Evolutionary conservation across 2,329 filamentous ascomycete species (phyloP).

Genomic region (Pseudogymnoascus sp.): DNA sequence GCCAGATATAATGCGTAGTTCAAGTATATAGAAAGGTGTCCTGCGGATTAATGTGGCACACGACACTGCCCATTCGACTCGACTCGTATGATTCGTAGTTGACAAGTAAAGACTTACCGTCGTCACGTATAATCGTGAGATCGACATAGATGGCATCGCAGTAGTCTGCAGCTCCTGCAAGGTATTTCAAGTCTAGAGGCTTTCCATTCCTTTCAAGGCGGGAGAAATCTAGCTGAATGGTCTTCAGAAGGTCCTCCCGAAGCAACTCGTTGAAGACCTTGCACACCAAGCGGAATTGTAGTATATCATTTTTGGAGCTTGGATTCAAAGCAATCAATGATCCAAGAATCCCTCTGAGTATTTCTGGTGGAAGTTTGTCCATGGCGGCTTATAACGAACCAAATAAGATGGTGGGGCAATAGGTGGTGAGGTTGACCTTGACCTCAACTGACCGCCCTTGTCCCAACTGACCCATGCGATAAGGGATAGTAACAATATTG

Average conservation of each 20-base stretch:
- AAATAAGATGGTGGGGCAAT: constrained; percentile 3
- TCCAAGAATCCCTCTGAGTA: constrained; percentile 39
- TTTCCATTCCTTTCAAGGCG: constrained; percentile 33
- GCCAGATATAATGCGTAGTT: background rate
- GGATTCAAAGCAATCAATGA: constrained; percentile 33
- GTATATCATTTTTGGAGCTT: constrained; percentile 38
- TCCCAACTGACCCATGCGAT: background rate
- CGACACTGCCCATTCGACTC: background rate
- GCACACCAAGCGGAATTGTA: constrained; percentile 42
- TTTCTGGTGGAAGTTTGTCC: constrained; percentile 41
- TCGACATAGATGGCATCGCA: constrained; percentile 44
- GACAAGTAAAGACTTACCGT: constrained; percentile 31
- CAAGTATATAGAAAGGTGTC: background rate
- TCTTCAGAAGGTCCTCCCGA: constrained; percentile 39
- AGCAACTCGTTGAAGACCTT: constrained; percentile 41
- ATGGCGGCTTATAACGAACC: constrained; percentile 25
- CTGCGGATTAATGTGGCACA: background rate
- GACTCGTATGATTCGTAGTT: background rate
- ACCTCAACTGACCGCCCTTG: background rate
- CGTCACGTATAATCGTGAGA: constrained; percentile 45
- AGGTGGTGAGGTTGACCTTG: background rate
- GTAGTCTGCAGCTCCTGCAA: constrained; percentile 40
- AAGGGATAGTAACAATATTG: constrained; percentile 5
- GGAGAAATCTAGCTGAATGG: constrained; percentile 43
- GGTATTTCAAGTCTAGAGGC: constrained; percentile 32